Evolutionary conservation across 352 stramenopile species (phyloP).

Genomic region (Globisporangium carolinianum): DNA sequence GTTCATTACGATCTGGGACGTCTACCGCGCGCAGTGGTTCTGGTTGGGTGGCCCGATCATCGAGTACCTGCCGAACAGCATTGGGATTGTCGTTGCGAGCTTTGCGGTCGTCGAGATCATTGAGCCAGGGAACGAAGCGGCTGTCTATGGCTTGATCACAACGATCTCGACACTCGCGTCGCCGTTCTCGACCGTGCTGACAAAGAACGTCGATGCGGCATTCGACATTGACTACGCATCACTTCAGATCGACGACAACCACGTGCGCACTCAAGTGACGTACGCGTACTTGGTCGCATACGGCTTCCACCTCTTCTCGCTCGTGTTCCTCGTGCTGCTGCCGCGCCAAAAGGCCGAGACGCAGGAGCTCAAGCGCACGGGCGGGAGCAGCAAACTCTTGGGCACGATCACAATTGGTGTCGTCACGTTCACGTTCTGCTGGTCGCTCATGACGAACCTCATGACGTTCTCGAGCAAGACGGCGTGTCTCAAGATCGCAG

Average conservation of each 20-base stretch:
- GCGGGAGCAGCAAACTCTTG: constrained; percentile 15
- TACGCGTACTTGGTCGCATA: constrained; percentile 20
- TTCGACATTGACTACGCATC: constrained; percentile 15
- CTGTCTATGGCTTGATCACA: constrained; percentile 17
- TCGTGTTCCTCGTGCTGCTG: constrained; percentile 17
- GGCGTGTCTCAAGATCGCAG: constrained; percentile 8
- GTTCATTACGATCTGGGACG: constrained; percentile 26
- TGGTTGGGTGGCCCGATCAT: constrained; percentile 21
- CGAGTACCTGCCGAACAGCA: constrained; percentile 13
- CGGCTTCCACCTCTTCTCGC: constrained; percentile 14
- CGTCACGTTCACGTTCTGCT: constrained; percentile 12
- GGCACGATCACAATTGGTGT: constrained; percentile 13
- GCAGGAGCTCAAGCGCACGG: constrained; percentile 20
- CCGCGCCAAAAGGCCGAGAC: constrained; percentile 21
- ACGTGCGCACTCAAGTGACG: constrained; percentile 17
- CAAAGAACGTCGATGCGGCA: constrained; percentile 11
- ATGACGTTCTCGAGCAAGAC: constrained; percentile 15
- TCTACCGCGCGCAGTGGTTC: constrained; percentile 33
- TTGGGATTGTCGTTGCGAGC: constrained; percentile 12
- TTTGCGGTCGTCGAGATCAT: constrained; percentile 17
- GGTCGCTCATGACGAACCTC: constrained; percentile 20
- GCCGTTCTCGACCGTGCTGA: constrained; percentile 16
- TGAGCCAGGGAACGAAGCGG: constrained; percentile 18
- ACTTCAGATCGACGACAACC: constrained; percentile 13
- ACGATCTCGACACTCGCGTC: constrained; percentile 16